phyloP scores from a whole-genome alignment of 2,329 filamentous ascomycete species.

The Myriangium duriaei region DNA sequence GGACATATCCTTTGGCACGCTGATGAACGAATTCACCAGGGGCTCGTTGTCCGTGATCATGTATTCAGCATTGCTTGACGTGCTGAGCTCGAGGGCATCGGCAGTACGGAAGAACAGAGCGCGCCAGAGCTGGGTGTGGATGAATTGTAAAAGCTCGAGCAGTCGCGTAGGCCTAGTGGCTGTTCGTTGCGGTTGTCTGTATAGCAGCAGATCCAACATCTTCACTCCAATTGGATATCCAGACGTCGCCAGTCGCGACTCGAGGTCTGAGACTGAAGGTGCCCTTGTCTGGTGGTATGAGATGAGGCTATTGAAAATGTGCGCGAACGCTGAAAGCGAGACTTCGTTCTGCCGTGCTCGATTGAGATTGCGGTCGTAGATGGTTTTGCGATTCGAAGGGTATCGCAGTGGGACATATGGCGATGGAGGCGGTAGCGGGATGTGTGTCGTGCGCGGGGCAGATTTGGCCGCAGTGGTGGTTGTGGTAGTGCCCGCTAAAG shows the following conservation, averaged over 20 bases:
- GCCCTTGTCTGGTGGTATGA: slow-evolving; percentile 84
- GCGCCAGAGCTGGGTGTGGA: slow-evolving; percentile 83
- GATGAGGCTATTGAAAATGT: slow-evolving; percentile 94
- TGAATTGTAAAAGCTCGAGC: slow-evolving; percentile 84
- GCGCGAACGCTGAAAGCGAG: slow-evolving; percentile 88
- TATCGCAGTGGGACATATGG: slow-evolving; percentile 56
- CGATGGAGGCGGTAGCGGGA: slow-evolving; percentile 20
- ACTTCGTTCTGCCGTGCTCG: slow-evolving; percentile 78
- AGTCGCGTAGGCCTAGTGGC: slow-evolving; percentile 69
- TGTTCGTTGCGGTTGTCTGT: slow-evolving; percentile 59
- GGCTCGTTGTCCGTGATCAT: slow-evolving; percentile 99
- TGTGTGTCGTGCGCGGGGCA: slow-evolving; percentile 10
- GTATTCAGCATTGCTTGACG: slow-evolving; percentile 81
- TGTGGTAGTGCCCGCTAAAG: not conserved
- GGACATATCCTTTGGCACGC: slow-evolving; percentile 86
- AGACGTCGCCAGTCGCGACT: slow-evolving; percentile 34
- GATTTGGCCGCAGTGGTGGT: slow-evolving; percentile 6
- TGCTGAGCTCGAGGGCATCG: slow-evolving; percentile 82
- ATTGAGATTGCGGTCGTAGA: slow-evolving; percentile 93
- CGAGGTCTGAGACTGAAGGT: slow-evolving; percentile 84
- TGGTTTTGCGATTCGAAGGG: slow-evolving; percentile 88
- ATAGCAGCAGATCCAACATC: slow-evolving; percentile 87
- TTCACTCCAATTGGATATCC: slow-evolving; percentile 90
- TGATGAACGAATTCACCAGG: slow-evolving; percentile 86
- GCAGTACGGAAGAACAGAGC: slow-evolving; percentile 85